Evolutionary conservation across 305 asterid species (phyloP).

Genomic region (Salvia sclarea): DNA sequence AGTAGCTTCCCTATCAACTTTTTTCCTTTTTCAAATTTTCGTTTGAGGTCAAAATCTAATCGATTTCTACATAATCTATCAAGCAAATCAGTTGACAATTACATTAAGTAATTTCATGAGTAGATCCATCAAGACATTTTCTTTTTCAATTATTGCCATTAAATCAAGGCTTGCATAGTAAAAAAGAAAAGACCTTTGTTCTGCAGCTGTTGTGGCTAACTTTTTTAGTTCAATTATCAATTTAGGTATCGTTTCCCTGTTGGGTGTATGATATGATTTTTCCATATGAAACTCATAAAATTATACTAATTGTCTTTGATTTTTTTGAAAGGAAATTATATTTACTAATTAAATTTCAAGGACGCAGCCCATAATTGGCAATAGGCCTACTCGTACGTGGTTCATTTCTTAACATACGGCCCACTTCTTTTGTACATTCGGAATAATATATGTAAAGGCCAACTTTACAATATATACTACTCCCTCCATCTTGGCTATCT

Average conservation of each 20-base stretch:
- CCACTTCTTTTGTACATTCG: not conserved
- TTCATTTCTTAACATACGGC: not conserved
- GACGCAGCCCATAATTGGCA: not conserved
- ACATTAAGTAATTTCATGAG: not conserved
- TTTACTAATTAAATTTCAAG: not conserved
- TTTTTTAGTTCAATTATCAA: not conserved
- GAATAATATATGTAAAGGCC: too few relatives aligned
- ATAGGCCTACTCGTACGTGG: not conserved
- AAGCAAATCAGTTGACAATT: not conserved
- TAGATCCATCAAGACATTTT: not conserved
- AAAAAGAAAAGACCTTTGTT: not conserved
- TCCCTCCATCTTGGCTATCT: too few relatives aligned
- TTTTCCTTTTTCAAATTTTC: not conserved
- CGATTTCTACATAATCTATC: not conserved
- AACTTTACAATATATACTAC: too few relatives aligned
- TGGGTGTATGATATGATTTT: not conserved
- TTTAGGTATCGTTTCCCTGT: not conserved
- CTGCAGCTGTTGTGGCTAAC: not conserved
- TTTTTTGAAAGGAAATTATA: not conserved
- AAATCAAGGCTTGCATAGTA: not conserved
- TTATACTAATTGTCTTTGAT: not conserved
- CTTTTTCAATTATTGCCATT: not conserved
- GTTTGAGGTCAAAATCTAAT: not conserved
- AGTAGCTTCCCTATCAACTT: too few relatives aligned
- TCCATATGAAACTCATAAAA: not conserved